phyloP scores from a whole-genome alignment of 331 rosid genomes.

The Pyracantha coccinea region DNA sequence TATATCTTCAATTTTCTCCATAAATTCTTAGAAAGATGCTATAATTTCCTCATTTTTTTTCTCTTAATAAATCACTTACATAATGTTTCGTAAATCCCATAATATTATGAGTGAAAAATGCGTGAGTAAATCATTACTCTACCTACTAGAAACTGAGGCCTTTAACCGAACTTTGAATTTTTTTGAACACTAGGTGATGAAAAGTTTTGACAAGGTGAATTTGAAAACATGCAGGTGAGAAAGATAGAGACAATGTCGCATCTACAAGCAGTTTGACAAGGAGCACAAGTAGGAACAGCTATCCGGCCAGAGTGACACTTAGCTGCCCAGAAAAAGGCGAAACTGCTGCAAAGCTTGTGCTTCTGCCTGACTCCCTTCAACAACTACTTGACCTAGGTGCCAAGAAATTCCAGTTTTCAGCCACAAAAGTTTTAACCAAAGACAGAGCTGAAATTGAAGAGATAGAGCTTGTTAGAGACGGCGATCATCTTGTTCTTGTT shows the following conservation, averaged over 20 bases:
- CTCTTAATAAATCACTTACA: neutral
- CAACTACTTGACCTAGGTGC: conserved; percentile 56
- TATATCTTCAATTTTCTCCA: neutral
- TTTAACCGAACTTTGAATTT: neutral
- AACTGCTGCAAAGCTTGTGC: conserved; percentile 44
- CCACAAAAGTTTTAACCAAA: conserved; percentile 43
- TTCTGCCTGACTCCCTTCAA: conserved; percentile 42
- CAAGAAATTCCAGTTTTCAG: conserved; percentile 36
- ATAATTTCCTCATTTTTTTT: neutral
- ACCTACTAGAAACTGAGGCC: neutral
- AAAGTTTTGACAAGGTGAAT: neutral
- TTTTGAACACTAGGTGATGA: neutral
- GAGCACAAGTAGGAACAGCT: neutral
- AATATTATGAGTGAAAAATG: neutral
- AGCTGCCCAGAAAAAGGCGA: conserved; percentile 54
- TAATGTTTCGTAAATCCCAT: no score
- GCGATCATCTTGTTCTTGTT: conserved; percentile 59
- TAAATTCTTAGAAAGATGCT: neutral
- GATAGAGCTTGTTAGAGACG: conserved; percentile 60
- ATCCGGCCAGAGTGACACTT: conserved; percentile 38
- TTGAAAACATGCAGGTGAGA: conserved; percentile 31
- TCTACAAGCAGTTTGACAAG: neutral
- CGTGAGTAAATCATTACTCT: neutral
- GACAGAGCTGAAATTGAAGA: conserved; percentile 81
- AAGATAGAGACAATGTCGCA: neutral